phyloP scores from a whole-genome alignment of 768 basidiomycete genomes.

The Mycena chlorophos region DNA sequence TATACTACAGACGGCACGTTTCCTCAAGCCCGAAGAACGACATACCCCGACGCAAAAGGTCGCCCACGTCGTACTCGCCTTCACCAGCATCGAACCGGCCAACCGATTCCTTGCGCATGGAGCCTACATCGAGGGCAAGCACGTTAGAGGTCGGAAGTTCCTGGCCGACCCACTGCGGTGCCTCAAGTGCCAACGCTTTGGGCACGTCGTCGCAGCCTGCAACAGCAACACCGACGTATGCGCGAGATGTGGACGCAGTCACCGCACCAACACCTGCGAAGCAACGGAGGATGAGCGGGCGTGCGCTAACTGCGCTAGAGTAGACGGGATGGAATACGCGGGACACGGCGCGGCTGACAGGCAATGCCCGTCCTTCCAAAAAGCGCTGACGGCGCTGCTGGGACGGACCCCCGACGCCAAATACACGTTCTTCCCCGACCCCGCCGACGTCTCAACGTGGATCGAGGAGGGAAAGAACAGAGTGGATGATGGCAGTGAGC shows the following conservation, averaged over 20 bases:
- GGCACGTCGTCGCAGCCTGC: constrained; percentile 14
- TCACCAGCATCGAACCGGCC: constrained; percentile 20
- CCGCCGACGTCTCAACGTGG: neutral
- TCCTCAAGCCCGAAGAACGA: constrained; percentile 25
- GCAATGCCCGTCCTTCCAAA: neutral
- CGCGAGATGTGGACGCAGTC: neutral
- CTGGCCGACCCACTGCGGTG: constrained; percentile 26
- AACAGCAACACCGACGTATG: neutral
- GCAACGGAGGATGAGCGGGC: neutral
- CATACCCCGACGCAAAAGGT: constrained; percentile 18
- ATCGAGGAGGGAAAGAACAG: neutral
- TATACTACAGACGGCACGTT: constrained; percentile 18
- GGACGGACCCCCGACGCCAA: neutral
- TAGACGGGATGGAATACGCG: neutral
- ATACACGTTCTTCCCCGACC: neutral
- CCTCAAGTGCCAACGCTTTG: constrained; percentile 27
- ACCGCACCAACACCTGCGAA: neutral
- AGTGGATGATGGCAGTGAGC: neutral
- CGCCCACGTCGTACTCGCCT: constrained; percentile 24
- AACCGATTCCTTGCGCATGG: constrained; percentile 28
- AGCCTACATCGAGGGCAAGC: constrained; percentile 16
- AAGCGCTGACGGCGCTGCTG: neutral
- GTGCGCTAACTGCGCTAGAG: constrained; percentile 4
- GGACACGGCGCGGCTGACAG: neutral
- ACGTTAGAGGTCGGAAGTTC: constrained; percentile 17